Conservation (phyloP, 2,329 filamentous ascomycete species). For the Fusarium sublunatum region DNA sequence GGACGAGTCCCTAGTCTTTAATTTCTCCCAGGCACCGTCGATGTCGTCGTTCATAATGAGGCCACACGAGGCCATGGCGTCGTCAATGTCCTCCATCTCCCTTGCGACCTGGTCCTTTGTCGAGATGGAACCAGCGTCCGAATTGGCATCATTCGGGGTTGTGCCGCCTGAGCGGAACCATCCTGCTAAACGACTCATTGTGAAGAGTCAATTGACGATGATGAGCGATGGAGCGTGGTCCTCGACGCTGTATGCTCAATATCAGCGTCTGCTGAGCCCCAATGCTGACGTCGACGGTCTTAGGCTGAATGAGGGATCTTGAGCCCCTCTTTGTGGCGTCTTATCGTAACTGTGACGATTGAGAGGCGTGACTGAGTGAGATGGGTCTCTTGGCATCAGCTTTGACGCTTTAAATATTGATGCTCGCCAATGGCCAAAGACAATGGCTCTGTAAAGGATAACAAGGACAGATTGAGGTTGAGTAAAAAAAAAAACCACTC, state of each 20-base stretch:
- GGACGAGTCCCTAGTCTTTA: constrained; percentile 79
- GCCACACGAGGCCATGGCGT: constrained; percentile 72
- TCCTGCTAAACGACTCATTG: constrained; percentile 61
- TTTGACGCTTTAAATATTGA: background rate
- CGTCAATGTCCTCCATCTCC: constrained; percentile 66
- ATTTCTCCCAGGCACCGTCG: constrained; percentile 78
- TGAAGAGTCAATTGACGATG: constrained; percentile 8
- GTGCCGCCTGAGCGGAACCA: constrained; percentile 62
- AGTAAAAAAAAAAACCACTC: constrained; percentile 29
- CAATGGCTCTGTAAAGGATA: background rate
- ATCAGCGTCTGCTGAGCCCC: constrained; percentile 37
- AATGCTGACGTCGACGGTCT: constrained; percentile 38
- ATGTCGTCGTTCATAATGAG: constrained; percentile 92
- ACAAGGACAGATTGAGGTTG: background rate
- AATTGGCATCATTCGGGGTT: constrained; percentile 48
- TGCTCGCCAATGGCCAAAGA: background rate
- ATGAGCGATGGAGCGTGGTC: no score
- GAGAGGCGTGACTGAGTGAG: background rate
- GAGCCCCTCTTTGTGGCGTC: constrained; percentile 39
- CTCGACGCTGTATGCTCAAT: no score
- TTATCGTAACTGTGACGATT: constrained; percentile 10
- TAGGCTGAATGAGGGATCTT: constrained; percentile 31
- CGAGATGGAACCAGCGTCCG: constrained; percentile 44
- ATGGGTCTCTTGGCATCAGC: no score
- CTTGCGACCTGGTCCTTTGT: constrained; percentile 49